Evolutionary conservation across 306 rosid species (phyloP).

Genomic region (Lotus japonicus): DNA sequence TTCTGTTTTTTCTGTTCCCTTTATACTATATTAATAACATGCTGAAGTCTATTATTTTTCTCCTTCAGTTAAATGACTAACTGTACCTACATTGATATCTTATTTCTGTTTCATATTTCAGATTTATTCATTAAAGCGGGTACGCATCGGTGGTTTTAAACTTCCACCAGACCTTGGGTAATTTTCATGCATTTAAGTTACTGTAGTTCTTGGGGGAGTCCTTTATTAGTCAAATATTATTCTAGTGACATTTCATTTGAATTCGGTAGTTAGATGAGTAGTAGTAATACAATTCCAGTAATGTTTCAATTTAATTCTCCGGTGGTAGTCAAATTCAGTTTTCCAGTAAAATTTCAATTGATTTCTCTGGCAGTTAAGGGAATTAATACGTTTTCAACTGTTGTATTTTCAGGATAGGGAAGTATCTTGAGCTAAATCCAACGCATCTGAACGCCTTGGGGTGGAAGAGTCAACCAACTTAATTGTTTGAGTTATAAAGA

Average conservation of each 20-base stretch:
- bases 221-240: conserved; percentile 12
- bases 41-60: background rate
- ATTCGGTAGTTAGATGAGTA: background rate
- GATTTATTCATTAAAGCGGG: conserved; percentile 85
- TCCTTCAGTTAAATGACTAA: background rate
- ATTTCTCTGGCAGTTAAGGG: background rate
- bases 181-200: conserved; percentile 9
- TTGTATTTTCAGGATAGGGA: conserved; percentile 65
- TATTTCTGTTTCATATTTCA: conserved; percentile 36
- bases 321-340: background rate
- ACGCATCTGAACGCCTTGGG: conserved; percentile 61
- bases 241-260: background rate
- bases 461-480: conserved; percentile 41
- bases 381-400: background rate
- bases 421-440: conserved; percentile 61
- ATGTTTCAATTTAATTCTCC: background rate
- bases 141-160: conserved; percentile 72
- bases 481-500: background rate
- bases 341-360: background rate
- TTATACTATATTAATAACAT: background rate
- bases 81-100: background rate
- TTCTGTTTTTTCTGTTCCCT: background rate
- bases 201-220: background rate
- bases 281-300: background rate
- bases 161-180: conserved; percentile 96